Evolutionary conservation across 1,284 basidiomycete species (phyloP).

Genomic region (Cystobasidiaceae sp.): DNA sequence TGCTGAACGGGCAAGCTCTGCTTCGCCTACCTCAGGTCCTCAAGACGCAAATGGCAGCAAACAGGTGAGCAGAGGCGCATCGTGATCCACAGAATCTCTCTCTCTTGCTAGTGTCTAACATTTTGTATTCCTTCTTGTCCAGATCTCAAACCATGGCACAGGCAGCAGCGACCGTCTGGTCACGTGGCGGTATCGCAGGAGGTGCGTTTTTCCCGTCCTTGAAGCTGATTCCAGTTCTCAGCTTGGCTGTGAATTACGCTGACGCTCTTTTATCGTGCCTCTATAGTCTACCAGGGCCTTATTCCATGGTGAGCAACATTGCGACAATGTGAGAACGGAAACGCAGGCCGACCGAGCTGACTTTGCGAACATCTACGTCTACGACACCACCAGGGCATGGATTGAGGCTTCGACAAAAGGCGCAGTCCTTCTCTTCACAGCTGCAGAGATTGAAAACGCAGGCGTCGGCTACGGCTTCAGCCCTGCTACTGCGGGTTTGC

Average conservation of each 20-base stretch:
- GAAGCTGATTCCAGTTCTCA: neutral
- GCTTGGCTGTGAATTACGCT: neutral
- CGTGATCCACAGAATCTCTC: no score
- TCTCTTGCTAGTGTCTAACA: neutral
- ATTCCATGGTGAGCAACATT: conserved; percentile 72
- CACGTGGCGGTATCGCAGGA: conserved; percentile 79
- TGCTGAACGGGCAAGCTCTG: neutral
- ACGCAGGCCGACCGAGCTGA: no score
- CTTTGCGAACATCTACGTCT: neutral
- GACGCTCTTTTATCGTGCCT: neutral
- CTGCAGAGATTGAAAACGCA: conserved; percentile 84
- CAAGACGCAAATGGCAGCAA: conserved; percentile 98
- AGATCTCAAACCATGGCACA: conserved; percentile 82
- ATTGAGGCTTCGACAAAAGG: conserved; percentile 99
- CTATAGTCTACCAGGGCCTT: conserved; percentile 81
- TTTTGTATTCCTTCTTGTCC: conserved; percentile 81
- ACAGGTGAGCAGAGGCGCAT: conserved; percentile 82
- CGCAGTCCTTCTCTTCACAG: conserved; percentile 89
- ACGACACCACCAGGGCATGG: conserved; percentile 67
- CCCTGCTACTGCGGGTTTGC: conserved; percentile 75
- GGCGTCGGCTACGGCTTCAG: conserved; percentile 61
- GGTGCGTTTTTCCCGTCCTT: conserved; percentile 45
- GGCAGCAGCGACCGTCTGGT: conserved; percentile 81
- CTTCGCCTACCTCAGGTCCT: conserved; percentile 51
- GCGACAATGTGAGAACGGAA: no score